Evolutionary conservation across 805 yeast species (phyloP), one percentile per base, ranked within the genome.

Genomic region (Candida sonorensis): DNA sequence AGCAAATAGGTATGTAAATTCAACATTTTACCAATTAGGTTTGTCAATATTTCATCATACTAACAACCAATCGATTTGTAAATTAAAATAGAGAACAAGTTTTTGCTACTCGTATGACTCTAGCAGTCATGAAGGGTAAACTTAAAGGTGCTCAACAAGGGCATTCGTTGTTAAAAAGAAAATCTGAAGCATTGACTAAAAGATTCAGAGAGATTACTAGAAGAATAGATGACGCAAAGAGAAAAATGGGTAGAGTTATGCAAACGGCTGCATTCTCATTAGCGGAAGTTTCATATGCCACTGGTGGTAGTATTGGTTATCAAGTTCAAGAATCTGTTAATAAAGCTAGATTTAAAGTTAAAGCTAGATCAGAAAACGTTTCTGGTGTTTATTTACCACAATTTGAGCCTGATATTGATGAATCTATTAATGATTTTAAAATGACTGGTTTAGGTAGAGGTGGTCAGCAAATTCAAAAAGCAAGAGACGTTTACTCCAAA

Each of bases 171-270:
- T 66, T 90, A 60, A 90, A 90, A 67, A 76, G 97, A 62, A 90
- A 90, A 59, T 87, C 97, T 5, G 98, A 90, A 62, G 98, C 98
- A 1, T 69, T 90, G 55, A 92, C 97, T 14, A 87, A 88, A 60
- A 72, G 98, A 51, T 90, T 90, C 66, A 79, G 98, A 61, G 98
- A 90, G 48, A 90, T 90, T 51, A 87, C 97, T 12, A 83, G 74
- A 56, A 69, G 95, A 59, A 90, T 90, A 55, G 96, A 92, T 57
- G 95, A 86, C 47, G 80, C 97, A 27, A 90, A 90, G 64, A 75
- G 90, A 48, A 92, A 90, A 66, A 90, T 92, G 97, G 98, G 97
- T 31, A 72, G 90, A 44, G 95, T 90, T 27, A 90, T 90, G 97
- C 97, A 92, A 57, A 83, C 94, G 0, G 98, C 98, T 2, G 94